Evolutionary conservation across 2,329 filamentous ascomycete species (phyloP), one percentile per base, ranked within the genome.

Genomic region (Septoria linicola): DNA sequence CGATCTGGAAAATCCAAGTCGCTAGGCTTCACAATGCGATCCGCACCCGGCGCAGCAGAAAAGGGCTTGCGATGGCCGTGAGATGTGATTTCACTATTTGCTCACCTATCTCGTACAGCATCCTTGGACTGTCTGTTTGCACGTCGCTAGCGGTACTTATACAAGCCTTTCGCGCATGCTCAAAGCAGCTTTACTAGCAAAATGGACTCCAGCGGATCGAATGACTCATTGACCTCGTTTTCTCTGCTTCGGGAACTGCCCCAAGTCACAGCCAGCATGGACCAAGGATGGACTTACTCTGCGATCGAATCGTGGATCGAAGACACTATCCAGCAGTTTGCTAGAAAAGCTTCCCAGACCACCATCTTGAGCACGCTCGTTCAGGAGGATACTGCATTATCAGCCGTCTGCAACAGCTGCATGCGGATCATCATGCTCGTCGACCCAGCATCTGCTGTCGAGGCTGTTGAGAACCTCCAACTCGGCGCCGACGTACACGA

Each of bases 241-340:
- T 46, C 43, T 30, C 21, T 46, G 13, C 4, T 37, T 11, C 43
- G 32, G 35, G 41, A 45, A 16, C 32, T 46, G 11, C 43, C 43
- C 1, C 31, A 46, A 17, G 43, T 37, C 10, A 46, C 43, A 30
- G 43, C 31, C 17, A 46, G 43, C 43, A 46, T 46, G 43, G 32
- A 39, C 32, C 43, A 46, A 20, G 43, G 43, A 23, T 46, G 43
- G 43, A 46, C 43, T 2, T 36, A 46, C 3, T 36, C 43, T 37
- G 43, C 43, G 10, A 46, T 46, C 16, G 43, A 46, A 19, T 46
- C 43, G 8, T 46, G 43, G 43, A 46, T 46, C 4, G 43, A 46
- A 20, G 32, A 46, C 7, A 46, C 43, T 3, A 46, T 46, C 16
- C 43, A 46, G 11, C 20, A 46, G n/a, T 14, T 46, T 11, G 25